A percentile compares a stretch with the other conserved stretches of the same genome.
Conservation (phyloP, 116 monocot species). For the Trichopus zeylanicus region DNA sequence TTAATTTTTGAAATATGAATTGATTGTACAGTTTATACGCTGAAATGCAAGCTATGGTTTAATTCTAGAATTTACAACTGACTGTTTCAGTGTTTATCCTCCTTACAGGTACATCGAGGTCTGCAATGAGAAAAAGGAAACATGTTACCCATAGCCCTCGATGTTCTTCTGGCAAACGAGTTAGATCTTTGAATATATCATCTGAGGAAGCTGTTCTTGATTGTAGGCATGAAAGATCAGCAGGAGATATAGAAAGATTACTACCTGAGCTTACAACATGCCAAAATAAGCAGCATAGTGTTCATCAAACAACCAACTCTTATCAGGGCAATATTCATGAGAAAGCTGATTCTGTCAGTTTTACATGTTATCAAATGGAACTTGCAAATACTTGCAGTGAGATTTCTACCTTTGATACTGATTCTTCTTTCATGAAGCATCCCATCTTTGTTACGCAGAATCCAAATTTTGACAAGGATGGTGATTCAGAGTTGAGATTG, state of each 20-base stretch:
- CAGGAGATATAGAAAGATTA: conserved; percentile 1
- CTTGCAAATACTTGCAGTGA: conserved; percentile 6
- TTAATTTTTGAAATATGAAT: neutral
- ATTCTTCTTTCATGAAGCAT: conserved; percentile 12
- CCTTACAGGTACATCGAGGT: conserved; percentile 11
- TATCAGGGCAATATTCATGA: conserved; percentile 2
- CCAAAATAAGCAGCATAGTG: conserved; percentile 5
- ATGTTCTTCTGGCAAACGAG: conserved; percentile 5
- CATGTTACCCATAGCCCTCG: conserved; percentile 5
- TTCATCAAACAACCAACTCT: conserved; percentile 6
- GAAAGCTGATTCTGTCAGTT: conserved; percentile 7
- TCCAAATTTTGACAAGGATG: conserved; percentile 6
- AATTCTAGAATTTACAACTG: neutral
- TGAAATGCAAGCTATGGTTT: neutral
- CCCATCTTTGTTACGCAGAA: neutral
- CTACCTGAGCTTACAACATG: conserved; percentile 21
- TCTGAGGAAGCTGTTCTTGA: conserved; percentile 15
- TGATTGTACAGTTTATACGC: neutral
- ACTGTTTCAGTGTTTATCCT: conserved; percentile 9
- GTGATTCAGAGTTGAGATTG: conserved; percentile 6
- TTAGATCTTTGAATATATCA: conserved; percentile 8
- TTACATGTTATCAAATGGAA: conserved; percentile 6
- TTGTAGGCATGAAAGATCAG: conserved; percentile 18
- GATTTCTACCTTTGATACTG: conserved; percentile 6
- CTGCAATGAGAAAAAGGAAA: conserved; percentile 14